A percentile compares a stretch with the other conserved stretches of the same genome.
phyloP scores from a whole-genome alignment of 169 alveolate species.

The Plasmodium berghei region DNA sequence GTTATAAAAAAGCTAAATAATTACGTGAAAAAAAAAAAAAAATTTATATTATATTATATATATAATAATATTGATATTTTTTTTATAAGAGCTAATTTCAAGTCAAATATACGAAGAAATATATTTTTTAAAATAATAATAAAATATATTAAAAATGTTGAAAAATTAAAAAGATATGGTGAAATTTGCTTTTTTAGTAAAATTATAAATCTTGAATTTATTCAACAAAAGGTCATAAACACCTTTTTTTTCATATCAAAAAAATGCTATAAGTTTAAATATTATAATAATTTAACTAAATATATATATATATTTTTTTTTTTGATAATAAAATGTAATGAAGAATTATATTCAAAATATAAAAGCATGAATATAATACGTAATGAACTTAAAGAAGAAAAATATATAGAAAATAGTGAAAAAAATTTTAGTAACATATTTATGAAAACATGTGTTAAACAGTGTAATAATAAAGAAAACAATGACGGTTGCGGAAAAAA shows the following conservation, averaged over 20 bases:
- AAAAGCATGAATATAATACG: constrained; percentile 8
- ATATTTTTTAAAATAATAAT: not conserved
- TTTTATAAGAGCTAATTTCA: no score
- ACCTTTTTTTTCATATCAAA: constrained; percentile 1
- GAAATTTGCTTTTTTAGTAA: no score
- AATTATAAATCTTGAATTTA: not conserved
- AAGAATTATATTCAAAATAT: constrained; percentile 5
- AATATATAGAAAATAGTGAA: not conserved
- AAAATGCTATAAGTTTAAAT: not conserved
- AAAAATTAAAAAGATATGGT: not conserved
- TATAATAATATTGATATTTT: no score
- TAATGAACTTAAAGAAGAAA: not conserved
- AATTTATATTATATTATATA: not conserved
- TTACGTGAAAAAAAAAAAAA: not conserved
- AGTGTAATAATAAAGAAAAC: not conserved
- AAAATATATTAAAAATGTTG: not conserved
- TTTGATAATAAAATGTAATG: constrained; percentile 11
- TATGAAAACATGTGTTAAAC: constrained; percentile 16
- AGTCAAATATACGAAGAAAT: not conserved
- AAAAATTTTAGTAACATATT: not conserved
- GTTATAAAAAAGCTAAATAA: no score
- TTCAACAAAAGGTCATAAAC: not conserved
- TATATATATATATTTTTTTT: not conserved
- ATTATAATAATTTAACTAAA: constrained; percentile 15
- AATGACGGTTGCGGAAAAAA: not conserved